Conservation (phyloP, 2,329 filamentous ascomycete species). For the Corynespora cassiicola region DNA sequence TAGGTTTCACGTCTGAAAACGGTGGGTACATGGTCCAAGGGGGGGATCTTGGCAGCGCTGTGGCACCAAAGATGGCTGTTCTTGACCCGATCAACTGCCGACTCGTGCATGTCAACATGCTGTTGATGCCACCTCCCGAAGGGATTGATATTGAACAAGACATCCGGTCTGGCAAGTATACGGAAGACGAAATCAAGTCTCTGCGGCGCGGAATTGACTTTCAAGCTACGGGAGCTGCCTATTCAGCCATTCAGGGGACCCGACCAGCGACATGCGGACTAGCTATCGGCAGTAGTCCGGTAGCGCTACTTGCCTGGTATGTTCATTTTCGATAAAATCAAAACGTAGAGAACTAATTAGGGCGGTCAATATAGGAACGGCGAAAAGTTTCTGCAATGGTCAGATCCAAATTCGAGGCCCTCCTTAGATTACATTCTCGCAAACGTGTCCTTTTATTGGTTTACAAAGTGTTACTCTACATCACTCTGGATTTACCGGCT, state of each 20-base stretch:
- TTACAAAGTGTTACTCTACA: constrained; percentile 57
- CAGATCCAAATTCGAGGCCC: constrained; percentile 48
- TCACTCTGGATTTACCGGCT: too few relatives aligned
- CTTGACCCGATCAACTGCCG: too few relatives aligned
- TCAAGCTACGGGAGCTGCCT: constrained; percentile 53
- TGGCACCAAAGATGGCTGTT: constrained; percentile 52
- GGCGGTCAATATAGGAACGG: too few relatives aligned
- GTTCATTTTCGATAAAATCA: too few relatives aligned
- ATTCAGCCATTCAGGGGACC: constrained; percentile 61
- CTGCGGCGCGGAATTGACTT: constrained; percentile 50
- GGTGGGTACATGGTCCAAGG: constrained; percentile 62
- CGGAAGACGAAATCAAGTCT: constrained; percentile 46
- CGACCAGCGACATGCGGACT: constrained; percentile 64
- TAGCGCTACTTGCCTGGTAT: constrained; percentile 66
- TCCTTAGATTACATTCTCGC: constrained; percentile 54
- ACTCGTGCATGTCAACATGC: too few relatives aligned
- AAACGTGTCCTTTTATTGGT: constrained; percentile 62
- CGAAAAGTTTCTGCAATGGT: constrained; percentile 64
- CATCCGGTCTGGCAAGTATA: too few relatives aligned
- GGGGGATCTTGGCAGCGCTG: constrained; percentile 60
- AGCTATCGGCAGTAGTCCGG: constrained; percentile 59
- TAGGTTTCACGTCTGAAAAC: constrained; percentile 59
- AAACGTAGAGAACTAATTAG: too few relatives aligned
- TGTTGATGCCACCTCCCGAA: too few relatives aligned
- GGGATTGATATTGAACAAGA: too few relatives aligned